Evolutionary conservation across 2,329 filamentous ascomycete species (phyloP), one percentile per base, ranked within the genome.

Genomic region (Colletotrichum sp.): DNA sequence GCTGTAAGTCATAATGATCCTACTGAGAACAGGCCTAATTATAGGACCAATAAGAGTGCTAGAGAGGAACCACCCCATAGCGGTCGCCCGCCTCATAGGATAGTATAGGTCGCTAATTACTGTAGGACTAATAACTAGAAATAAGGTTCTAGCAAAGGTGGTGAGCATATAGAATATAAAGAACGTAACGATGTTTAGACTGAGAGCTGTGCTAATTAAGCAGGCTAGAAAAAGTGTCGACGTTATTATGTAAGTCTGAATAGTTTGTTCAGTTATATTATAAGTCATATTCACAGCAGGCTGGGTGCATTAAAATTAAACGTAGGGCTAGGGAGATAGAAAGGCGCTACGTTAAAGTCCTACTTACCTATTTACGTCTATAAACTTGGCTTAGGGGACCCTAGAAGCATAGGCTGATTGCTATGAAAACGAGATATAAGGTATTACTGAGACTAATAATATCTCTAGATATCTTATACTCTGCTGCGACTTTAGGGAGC

Each of bases 351-450:
- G 18, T 34, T 22, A n/a, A 10, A 2, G 10, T 6, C 16, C 15
- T 58, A 1, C 89, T 81, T 0, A 89, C 56, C 88, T 70, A 83
- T 83, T 77, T 88, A 83, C 71, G 90, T 84, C 90, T 90, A 78
- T 88, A 90, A 15, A 91, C 87, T 77, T 91, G 89, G 72, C 91
- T 92, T 60, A 94, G 84, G 0, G 93, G 93, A 0, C 93, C 93
- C 88, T 92, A 95, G 70, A 94, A 89, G 10, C 91, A 88, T 1
- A 93, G 90, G 10, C 87, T 88, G 6, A 94, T 78, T 1, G 92
- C 93, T 93, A 95, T 95, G 80, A 93, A 93, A 3, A 94, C 83
- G 85, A 94, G 88, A 78, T 94, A 95, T 22, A 94, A 80, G 0
- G 93, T 93, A 84, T 94, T 95, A 77, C 89, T 91, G 36, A 94